These are phyloP conservation scores for Glebionis coronaria DNA, from an alignment of 129 eudicot genomes.

Conservation along the genomic window DNA sequence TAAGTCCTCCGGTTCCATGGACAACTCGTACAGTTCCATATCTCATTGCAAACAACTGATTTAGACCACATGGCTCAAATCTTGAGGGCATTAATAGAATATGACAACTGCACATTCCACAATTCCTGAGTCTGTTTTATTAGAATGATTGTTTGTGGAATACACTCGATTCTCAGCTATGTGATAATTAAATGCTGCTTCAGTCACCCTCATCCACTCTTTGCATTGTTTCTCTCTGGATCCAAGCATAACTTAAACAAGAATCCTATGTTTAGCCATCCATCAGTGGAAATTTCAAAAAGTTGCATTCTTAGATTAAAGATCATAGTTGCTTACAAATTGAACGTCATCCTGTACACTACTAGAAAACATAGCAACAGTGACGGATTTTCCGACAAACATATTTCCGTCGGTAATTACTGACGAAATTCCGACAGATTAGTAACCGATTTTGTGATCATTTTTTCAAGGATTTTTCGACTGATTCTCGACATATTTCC, in stretches of 20 bases:
- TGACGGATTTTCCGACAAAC: no score
- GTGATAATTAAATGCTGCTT: conserved; percentile 40
- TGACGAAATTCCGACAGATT: no score
- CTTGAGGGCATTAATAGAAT: conserved; percentile 88
- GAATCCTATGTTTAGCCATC: background rate
- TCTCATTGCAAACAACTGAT: conserved; percentile 93
- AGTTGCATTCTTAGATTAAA: background rate
- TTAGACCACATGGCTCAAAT: conserved; percentile 92
- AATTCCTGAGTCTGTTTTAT: background rate
- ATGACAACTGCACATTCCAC: conserved; percentile 63
- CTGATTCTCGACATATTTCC: no score
- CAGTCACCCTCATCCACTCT: conserved; percentile 92
- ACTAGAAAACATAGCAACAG: no score
- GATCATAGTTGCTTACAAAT: conserved; percentile 50
- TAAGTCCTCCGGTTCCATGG: conserved; percentile 86
- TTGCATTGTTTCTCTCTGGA: conserved; percentile 86
- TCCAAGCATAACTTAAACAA: conserved; percentile 81
- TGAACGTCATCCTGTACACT: conserved; percentile 88
- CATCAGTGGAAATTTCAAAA: background rate
- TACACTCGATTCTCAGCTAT: background rate
- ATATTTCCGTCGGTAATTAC: no score
- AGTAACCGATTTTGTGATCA: no score
- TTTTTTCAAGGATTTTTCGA: no score
- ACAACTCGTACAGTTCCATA: conserved; percentile 92
- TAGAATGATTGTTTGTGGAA: background rate